These are phyloP conservation scores for Tetrapisispora phaffii DNA, from an alignment of 805 yeast genomes.

Conservation along the genomic window DNA sequence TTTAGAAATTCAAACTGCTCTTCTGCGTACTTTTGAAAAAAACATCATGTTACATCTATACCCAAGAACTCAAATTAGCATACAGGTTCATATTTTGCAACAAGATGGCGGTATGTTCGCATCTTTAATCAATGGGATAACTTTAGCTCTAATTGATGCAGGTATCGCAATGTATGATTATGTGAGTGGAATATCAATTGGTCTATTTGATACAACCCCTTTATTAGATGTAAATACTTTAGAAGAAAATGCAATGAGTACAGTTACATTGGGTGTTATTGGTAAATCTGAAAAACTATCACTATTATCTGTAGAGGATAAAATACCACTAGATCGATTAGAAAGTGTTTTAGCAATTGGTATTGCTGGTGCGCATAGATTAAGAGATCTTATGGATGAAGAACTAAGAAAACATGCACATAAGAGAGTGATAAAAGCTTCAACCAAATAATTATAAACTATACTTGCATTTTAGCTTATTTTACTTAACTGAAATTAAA, in stretches of 20 bases:
- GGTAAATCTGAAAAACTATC: constrained; percentile 77
- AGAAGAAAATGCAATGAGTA: constrained; percentile 79
- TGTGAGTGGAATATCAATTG: constrained; percentile 70
- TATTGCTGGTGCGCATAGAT: constrained; percentile 74
- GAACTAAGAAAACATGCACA: constrained; percentile 72
- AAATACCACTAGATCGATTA: constrained; percentile 71
- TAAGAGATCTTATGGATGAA: constrained; percentile 77
- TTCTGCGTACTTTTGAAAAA: constrained; percentile 63
- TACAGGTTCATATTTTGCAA: constrained; percentile 66
- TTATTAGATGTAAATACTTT: constrained; percentile 70
- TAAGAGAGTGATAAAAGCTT: constrained; percentile 39
- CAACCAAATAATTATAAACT: constrained; percentile 5
- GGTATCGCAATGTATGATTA: constrained; percentile 92
- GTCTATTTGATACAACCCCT: constrained; percentile 68
- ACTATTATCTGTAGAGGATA: constrained; percentile 67
- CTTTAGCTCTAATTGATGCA: constrained; percentile 87
- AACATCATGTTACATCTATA: constrained; percentile 65
- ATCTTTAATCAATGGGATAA: constrained; percentile 71
- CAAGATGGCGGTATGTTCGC: constrained; percentile 88
- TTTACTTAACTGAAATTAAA: not conserved
- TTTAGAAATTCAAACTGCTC: constrained; percentile 53
- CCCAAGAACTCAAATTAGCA: constrained; percentile 73
- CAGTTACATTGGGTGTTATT: constrained; percentile 71
- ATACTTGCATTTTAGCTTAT: not conserved
- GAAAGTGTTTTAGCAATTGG: constrained; percentile 73